Base-by-base conservation (phyloP, 768 basidiomycete genomes). In the Boletus rubescentipes region DNA sequence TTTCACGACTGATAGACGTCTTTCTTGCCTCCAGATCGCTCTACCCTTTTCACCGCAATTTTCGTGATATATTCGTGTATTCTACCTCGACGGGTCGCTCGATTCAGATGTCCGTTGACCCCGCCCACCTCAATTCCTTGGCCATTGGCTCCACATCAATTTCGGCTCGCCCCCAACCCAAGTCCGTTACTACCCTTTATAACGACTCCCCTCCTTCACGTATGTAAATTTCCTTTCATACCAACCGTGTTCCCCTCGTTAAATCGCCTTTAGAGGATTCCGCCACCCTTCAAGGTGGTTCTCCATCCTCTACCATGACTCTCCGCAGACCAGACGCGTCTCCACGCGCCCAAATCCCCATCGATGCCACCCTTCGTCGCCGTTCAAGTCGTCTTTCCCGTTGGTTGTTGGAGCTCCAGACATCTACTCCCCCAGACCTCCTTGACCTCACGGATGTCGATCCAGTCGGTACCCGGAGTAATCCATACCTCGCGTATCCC, bases 381-480 rank as follows among this genome's bases (percentile, higher is more conserved):
- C 71, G 72, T 35, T 70, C 75, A 15, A 75, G 73, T 56, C 76
- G 67, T 47, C 60, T 78, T 37, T 73, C 76, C 35, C 72, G 65
- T n/a, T 79, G 78, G 78, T 68, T 80, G 16, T 66, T 62, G 3
- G 78, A 79, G 20, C 72, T 77, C 48, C 73, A 72, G 49, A 46
- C 62, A 10, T 46, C 58, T 15, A 55, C 61, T 41, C 41, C 56
- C 35, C 50, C 59, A n/a, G 63, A 62, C 31, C 46, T 58, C 35
- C 46, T 58, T 29, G 58, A 61, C 53, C 53, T 63, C 35, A 58
- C 56, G 10, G 52, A 68, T 32, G 58, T 60, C 36, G 64, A 65
- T 48, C 64, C 61, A 45, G 38, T 65, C 16, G 69, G 69, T 29
- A 67, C 73, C 16, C 58, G 46, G 29, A 64, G 71, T 46, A 67